phyloP scores from a whole-genome alignment of 495 filamentous ascomycete species.

The Podospora australis region DNA sequence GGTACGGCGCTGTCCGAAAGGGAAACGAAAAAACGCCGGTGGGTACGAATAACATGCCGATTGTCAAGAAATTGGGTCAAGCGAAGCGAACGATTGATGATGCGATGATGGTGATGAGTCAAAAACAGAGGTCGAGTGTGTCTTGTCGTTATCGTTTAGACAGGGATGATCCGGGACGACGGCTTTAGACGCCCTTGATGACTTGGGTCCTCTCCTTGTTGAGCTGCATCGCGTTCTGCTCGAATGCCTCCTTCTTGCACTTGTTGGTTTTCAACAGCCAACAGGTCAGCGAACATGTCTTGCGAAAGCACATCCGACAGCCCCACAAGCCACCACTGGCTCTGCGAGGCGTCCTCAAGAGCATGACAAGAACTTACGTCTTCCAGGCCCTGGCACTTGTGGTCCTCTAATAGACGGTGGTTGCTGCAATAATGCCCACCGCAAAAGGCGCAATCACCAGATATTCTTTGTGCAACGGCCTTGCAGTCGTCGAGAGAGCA shows the following conservation, averaged over 20 bases:
- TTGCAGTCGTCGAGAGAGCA: constrained; percentile 89
- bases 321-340: constrained; percentile 47
- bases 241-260: constrained; percentile 93
- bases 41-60: too few species aligned
- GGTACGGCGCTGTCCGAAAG: too few species aligned
- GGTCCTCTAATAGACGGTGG: constrained; percentile 87
- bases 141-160: neutral
- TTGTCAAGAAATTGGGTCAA: too few species aligned
- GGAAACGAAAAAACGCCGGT: too few species aligned
- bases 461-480: constrained; percentile 77
- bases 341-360: constrained; percentile 6
- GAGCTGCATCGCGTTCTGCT: constrained; percentile 84
- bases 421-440: constrained; percentile 87
- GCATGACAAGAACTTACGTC: constrained; percentile 50
- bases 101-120: too few species aligned
- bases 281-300: constrained; percentile 26
- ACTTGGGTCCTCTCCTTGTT: constrained; percentile 76
- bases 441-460: constrained; percentile 95
- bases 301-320: constrained; percentile 33
- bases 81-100: too few species aligned
- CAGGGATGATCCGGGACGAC: neutral
- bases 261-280: constrained; percentile 21
- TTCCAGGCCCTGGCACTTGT: constrained; percentile 89
- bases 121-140: too few species aligned
- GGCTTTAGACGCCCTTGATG: constrained; percentile 45